A percentile compares a stretch with the other conserved stretches of the same genome.
Conservation (phyloP, 208 protist species). For the Trypanosoma platydactyli region DNA sequence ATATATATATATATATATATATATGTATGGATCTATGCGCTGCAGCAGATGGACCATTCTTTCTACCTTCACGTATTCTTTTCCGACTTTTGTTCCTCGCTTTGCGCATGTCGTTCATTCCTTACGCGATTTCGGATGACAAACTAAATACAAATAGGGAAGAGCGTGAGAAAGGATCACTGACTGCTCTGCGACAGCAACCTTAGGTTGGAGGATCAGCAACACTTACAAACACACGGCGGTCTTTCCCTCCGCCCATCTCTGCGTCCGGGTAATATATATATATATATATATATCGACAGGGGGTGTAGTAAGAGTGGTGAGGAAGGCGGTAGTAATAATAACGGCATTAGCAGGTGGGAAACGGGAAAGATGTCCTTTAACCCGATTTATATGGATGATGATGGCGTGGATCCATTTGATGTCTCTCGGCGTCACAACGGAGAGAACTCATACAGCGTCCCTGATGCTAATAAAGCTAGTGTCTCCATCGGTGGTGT, state of each 20-base stretch:
- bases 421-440: neutral
- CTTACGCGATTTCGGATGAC: neutral
- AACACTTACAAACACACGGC: no score
- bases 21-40: neutral
- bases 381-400: constrained; percentile 73
- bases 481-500: constrained; percentile 22
- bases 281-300: neutral
- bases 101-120: neutral
- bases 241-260: no score
- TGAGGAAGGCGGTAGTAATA: neutral
- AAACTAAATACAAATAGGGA: neutral
- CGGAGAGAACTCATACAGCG: constrained; percentile 15
- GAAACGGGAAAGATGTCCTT: constrained; percentile 42
- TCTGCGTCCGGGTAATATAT: neutral
- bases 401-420: constrained; percentile 24
- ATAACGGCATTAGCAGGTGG: neutral
- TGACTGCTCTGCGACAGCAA: neutral
- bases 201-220: no score
- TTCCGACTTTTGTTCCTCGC: neutral
- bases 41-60: no score
- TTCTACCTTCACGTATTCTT: neutral
- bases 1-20: constrained; percentile 6
- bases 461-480: constrained; percentile 12
- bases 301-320: neutral
- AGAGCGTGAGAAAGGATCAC: neutral